Conservation (phyloP, 352 stramenopile genomes). For the Globisporangium viniferum region DNA sequence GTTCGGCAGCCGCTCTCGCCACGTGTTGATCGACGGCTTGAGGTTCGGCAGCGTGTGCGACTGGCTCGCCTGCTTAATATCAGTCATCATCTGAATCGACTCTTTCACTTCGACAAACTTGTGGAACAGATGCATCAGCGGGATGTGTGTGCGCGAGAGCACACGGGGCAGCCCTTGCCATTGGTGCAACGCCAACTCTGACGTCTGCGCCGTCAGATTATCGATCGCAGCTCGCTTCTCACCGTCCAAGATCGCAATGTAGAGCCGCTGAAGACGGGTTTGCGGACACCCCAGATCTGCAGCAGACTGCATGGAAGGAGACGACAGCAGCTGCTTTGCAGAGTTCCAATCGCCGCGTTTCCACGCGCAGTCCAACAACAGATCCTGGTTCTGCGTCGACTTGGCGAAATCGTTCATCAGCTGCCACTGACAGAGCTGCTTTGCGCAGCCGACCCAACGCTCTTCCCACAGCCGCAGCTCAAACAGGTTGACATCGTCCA, state of each 20-base stretch:
- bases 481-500: constrained; percentile 83
- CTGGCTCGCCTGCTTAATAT: constrained; percentile 82
- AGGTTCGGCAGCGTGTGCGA: constrained; percentile 87
- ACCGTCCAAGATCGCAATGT: constrained; percentile 84
- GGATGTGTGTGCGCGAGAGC: constrained; percentile 71
- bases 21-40: constrained; percentile 91
- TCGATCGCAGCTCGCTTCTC: constrained; percentile 76
- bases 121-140: constrained; percentile 86
- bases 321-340: constrained; percentile 74
- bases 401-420: constrained; percentile 92
- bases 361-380: constrained; percentile 91
- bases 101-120: constrained; percentile 93
- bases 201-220: constrained; percentile 60
- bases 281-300: constrained; percentile 70
- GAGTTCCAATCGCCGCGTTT: constrained; percentile 90
- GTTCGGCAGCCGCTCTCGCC: constrained; percentile 91
- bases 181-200: constrained; percentile 82
- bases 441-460: constrained; percentile 89
- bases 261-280: constrained; percentile 79
- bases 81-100: constrained; percentile 89
- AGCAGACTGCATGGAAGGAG: constrained; percentile 58
- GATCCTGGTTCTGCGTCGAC: constrained; percentile 88
- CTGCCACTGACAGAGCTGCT: constrained; percentile 91
- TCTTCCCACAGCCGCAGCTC: constrained; percentile 87
- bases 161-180: constrained; percentile 88